Evolutionary conservation across 2,329 filamentous ascomycete genomes (phyloP).

Genomic region (Whalleya microplaca): DNA sequence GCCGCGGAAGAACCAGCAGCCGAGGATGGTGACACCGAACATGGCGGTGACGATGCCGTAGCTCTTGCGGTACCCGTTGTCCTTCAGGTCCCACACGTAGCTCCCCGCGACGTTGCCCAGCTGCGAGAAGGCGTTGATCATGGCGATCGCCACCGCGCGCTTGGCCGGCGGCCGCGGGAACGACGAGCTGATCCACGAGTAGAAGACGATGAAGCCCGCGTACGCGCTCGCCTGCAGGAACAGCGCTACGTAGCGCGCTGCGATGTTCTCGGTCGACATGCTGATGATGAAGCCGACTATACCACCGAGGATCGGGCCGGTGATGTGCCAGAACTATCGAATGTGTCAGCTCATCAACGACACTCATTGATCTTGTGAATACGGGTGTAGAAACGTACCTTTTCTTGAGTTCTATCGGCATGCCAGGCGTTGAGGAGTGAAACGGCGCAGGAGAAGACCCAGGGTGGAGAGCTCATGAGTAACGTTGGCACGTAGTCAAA

Average conservation of each 20-base stretch:
- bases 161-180: constrained; percentile 64
- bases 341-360: constrained; percentile 1
- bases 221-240: constrained; percentile 63
- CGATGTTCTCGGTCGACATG: constrained; percentile 59
- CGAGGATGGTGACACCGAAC: constrained; percentile 62
- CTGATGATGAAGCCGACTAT: constrained; percentile 61
- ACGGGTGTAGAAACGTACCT: constrained; percentile 38
- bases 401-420: constrained; percentile 58
- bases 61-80: constrained; percentile 64
- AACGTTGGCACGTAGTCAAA: constrained; percentile 57
- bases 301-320: constrained; percentile 56
- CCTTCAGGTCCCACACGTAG: constrained; percentile 64
- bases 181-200: constrained; percentile 61
- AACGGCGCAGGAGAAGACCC: constrained; percentile 62
- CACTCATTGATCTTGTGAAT: neutral
- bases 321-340: constrained; percentile 60
- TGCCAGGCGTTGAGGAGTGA: constrained; percentile 60
- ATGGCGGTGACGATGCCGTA: constrained; percentile 68
- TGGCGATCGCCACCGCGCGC: constrained; percentile 62
- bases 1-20: constrained; percentile 52
- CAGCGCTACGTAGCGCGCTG: constrained; percentile 62
- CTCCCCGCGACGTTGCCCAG: constrained; percentile 63
- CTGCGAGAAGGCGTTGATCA: constrained; percentile 63
- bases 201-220: constrained; percentile 61
- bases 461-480: constrained; percentile 61